A percentile compares a stretch with the other conserved stretches of the same genome.
phyloP scores from a whole-genome alignment of 106 monocot genomes.

The Apostasia shenzhenica region DNA sequence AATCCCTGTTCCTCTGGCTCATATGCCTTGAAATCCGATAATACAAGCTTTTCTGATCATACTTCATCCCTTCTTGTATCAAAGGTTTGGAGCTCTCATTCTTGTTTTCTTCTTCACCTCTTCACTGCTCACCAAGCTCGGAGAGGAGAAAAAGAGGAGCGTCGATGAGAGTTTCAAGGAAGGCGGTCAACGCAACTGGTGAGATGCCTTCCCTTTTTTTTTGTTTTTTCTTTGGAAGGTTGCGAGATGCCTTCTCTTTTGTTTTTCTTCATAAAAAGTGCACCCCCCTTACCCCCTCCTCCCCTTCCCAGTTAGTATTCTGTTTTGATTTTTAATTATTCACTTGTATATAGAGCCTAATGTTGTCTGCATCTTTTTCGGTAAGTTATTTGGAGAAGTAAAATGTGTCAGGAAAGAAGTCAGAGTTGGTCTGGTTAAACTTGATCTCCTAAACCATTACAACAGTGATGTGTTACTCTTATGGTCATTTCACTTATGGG shows the following conservation, averaged over 20 bases:
- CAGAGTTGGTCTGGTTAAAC: too few relatives aligned
- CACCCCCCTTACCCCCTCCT: too few relatives aligned
- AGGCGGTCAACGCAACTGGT: constrained; percentile 94
- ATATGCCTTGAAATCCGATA: background rate
- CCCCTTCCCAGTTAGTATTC: too few relatives aligned
- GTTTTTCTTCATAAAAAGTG: background rate
- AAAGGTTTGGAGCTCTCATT: constrained; percentile 71
- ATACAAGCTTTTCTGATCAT: background rate
- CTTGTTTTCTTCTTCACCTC: constrained; percentile 89
- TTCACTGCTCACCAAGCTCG: constrained; percentile 66
- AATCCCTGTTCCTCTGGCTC: background rate
- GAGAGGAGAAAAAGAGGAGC: constrained; percentile 59
- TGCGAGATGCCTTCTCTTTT: background rate
- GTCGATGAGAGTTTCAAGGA: constrained; percentile 75
- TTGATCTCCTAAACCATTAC: too few relatives aligned
- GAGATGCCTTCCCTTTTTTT: constrained; percentile 8
- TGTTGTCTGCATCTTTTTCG: too few relatives aligned
- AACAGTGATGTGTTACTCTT: too few relatives aligned
- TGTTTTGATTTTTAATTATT: too few relatives aligned
- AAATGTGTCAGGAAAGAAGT: too few relatives aligned
- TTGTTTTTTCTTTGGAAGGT: background rate
- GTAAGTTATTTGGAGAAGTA: too few relatives aligned
- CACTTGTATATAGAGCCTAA: too few relatives aligned
- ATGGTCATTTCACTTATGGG: too few relatives aligned
- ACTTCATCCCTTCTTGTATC: background rate